Percentiles rank a stretch among this genome's conserved stretches.
Conservation (phyloP, 2,329 filamentous ascomycete genomes). For the Trichoderma sp. region DNA sequence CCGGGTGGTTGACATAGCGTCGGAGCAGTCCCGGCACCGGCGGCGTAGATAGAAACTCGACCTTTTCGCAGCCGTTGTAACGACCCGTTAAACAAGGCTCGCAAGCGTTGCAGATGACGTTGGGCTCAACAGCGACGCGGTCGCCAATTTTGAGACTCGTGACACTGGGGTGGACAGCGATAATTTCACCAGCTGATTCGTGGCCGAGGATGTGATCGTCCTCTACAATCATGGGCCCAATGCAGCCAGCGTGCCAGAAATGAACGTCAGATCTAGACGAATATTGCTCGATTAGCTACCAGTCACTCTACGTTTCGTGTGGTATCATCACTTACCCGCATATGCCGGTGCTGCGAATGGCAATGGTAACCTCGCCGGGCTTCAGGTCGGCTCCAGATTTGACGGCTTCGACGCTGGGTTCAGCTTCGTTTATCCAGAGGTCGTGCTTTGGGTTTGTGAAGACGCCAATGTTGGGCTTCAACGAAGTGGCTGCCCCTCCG, state of each 20-base stretch:
- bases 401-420: constrained; percentile 76
- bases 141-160: constrained; percentile 79
- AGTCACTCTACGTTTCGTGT: not conserved
- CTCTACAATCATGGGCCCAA: constrained; percentile 92
- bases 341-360: constrained; percentile 92
- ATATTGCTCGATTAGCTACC: not conserved
- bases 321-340: constrained; percentile 68
- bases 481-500: constrained; percentile 29
- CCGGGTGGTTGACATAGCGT: constrained; percentile 93
- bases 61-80: constrained; percentile 91
- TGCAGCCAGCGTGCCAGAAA: constrained; percentile 95
- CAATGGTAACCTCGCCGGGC: constrained; percentile 82
- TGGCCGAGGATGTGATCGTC: constrained; percentile 91
- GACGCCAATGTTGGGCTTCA: constrained; percentile 89
- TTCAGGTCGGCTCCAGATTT: constrained; percentile 69
- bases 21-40: constrained; percentile 85
- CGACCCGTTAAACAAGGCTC: constrained; percentile 89
- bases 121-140: constrained; percentile 91
- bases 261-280: constrained; percentile 82
- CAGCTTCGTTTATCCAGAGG: constrained; percentile 81
- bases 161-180: constrained; percentile 82
- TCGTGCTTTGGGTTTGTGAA: constrained; percentile 94
- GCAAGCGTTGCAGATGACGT: constrained; percentile 88
- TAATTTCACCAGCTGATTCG: constrained; percentile 83
- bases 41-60: constrained; percentile 87